Percentiles rank a stretch among this genome's conserved stretches.
Conservation (phyloP, 2,329 filamentous ascomycete species). For the Fusarium zealandicum region DNA sequence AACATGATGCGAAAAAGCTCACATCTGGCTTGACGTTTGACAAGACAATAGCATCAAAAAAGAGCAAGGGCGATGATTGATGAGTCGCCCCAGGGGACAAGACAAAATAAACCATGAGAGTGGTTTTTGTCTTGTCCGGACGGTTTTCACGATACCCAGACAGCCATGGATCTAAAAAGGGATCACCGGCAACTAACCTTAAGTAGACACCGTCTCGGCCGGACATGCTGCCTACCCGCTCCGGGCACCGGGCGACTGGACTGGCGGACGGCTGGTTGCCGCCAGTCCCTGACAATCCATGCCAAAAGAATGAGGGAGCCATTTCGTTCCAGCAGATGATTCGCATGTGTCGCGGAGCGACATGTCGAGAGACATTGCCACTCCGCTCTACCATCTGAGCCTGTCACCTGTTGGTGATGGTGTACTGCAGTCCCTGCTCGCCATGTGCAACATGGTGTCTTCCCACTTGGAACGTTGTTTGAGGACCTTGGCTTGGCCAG, state of each 20-base stretch:
- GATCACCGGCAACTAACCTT: conserved; percentile 13
- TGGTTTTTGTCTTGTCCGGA: not conserved
- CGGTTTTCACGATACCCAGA: no score
- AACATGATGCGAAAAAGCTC: not conserved
- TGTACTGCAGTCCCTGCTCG: conserved; percentile 12
- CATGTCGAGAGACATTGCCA: no score
- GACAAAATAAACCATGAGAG: not conserved
- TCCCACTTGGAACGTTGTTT: no score
- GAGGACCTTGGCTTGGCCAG: conserved; percentile 2
- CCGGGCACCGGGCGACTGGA: conserved; percentile 28
- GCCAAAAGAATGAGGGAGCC: conserved; percentile 11
- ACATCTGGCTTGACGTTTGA: conserved; percentile 6
- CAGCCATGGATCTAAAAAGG: not conserved
- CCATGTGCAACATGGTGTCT: no score
- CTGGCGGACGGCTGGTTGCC: conserved; percentile 27
- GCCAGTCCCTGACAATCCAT: conserved; percentile 34
- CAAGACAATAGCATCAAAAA: not conserved
- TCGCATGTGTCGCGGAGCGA: not conserved
- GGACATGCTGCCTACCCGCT: conserved; percentile 23
- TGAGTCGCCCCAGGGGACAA: not conserved
- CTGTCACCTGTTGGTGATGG: conserved; percentile 2
- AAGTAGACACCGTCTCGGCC: conserved; percentile 5
- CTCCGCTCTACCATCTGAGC: no score
- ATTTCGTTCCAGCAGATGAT: not conserved
- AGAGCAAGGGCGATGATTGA: conserved; percentile 22